phyloP scores from a whole-genome alignment of 176 grass and related monocot genomes.

The Hordeum marinum region DNA sequence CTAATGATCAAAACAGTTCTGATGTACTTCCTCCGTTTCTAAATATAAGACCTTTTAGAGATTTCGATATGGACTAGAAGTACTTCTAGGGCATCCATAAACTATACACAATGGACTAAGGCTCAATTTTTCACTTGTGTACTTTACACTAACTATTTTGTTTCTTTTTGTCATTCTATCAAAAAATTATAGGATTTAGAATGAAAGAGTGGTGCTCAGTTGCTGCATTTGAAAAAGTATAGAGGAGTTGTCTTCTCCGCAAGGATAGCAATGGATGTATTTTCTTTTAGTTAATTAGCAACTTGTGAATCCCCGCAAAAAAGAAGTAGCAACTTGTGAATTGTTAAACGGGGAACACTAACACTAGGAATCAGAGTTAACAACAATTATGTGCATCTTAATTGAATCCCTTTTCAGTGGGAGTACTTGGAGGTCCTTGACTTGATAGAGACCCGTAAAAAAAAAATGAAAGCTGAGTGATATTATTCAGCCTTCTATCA shows the following conservation, averaged over 20 bases:
- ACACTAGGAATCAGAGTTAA: background rate
- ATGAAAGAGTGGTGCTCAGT: background rate
- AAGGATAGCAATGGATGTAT: background rate
- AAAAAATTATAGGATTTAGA: background rate
- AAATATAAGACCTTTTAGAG: no score
- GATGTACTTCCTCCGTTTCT: background rate
- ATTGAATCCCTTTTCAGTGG: background rate
- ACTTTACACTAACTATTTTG: background rate
- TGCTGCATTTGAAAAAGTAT: background rate
- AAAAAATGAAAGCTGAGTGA: background rate
- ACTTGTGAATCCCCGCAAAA: background rate
- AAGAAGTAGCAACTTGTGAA: background rate
- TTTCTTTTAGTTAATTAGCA: background rate
- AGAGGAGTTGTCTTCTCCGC: background rate
- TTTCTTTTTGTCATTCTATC: background rate
- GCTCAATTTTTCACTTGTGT: background rate
- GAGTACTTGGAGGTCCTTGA: background rate
- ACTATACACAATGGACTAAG: background rate
- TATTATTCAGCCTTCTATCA: background rate
- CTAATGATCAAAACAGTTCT: background rate
- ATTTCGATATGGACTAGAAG: background rate
- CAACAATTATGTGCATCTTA: background rate
- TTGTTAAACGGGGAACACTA: slow-evolving; percentile 9
- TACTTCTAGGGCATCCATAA: background rate
- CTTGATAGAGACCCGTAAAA: background rate